Evolutionary conservation across 805 yeast species (phyloP).

Genomic region (Scheffersomyces ergatensis): DNA sequence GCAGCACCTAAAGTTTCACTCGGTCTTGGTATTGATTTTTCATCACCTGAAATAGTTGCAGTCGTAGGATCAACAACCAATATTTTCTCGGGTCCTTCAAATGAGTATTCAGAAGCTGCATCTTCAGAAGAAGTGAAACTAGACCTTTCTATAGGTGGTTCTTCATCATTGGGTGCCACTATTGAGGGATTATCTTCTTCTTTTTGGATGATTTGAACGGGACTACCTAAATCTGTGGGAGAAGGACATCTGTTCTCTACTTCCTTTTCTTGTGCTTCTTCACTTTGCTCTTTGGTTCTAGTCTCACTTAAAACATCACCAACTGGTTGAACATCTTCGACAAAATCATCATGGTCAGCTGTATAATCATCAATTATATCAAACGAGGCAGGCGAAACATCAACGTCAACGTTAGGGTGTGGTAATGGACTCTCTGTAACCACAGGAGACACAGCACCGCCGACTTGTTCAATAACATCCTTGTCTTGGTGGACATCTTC

Average conservation of each 20-base stretch:
- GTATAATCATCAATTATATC: constrained; percentile 1
- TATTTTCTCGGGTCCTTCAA: neutral
- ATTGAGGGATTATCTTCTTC: too few species aligned
- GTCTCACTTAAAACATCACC: too few species aligned
- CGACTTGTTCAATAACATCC: neutral
- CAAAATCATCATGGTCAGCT: neutral
- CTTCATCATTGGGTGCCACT: neutral
- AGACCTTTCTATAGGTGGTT: neutral
- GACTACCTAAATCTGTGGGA: neutral
- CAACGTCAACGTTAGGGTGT: constrained; percentile 3
- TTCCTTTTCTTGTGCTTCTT: neutral
- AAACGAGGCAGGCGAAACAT: constrained; percentile 2
- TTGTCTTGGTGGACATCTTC: neutral
- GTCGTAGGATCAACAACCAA: too few species aligned
- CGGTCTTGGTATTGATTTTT: too few species aligned
- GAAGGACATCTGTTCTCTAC: neutral
- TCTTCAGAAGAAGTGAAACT: neutral
- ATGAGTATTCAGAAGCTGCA: neutral
- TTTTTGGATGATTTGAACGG: neutral
- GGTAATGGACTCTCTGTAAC: constrained; percentile 2
- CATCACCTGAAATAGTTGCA: too few species aligned
- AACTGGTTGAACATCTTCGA: neutral
- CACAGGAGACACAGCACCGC: neutral
- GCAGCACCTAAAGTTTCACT: too few species aligned
- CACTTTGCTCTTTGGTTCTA: neutral